A percentile compares a stretch with the other conserved stretches of the same genome.
These are phyloP conservation scores for Macrotyloma uniflorum DNA, from an alignment of 306 rosid species.

Conservation along the genomic window DNA sequence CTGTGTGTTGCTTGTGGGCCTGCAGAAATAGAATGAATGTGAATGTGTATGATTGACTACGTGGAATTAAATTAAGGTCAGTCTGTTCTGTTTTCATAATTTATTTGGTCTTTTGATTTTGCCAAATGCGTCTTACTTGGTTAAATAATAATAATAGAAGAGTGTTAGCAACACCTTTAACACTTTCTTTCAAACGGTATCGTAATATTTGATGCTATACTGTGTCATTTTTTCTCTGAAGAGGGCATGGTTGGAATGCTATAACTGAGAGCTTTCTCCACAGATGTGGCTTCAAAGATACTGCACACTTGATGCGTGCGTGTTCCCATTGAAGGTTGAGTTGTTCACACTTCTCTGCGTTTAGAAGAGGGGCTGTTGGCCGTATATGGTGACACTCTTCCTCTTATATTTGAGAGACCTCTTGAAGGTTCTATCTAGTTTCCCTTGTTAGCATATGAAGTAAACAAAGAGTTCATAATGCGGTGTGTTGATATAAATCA, in stretches of 20 bases:
- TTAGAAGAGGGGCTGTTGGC: neutral
- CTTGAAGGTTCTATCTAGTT: slow-evolving; percentile 14
- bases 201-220: neutral
- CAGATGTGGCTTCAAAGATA: neutral
- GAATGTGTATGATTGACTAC: neutral
- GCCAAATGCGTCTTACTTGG: neutral
- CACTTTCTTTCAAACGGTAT: too few species aligned
- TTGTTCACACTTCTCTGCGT: neutral
- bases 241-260: neutral
- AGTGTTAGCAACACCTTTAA: neutral
- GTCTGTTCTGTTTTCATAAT: neutral
- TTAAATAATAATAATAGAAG: neutral
- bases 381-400: neutral
- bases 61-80: neutral
- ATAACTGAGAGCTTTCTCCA: neutral
- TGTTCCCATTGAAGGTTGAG: neutral
- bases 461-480: neutral
- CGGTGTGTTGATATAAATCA: neutral
- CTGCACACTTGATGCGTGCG: neutral
- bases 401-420: neutral
- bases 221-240: neutral
- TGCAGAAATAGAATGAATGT: slow-evolving; percentile 7
- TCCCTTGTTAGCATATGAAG: neutral
- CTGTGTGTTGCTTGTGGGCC: slow-evolving; percentile 5
- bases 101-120: neutral